These are phyloP conservation scores for Coemansia sp. DNA, from an alignment of 371 early-diverging fungal genomes.

Conservation along the genomic window DNA sequence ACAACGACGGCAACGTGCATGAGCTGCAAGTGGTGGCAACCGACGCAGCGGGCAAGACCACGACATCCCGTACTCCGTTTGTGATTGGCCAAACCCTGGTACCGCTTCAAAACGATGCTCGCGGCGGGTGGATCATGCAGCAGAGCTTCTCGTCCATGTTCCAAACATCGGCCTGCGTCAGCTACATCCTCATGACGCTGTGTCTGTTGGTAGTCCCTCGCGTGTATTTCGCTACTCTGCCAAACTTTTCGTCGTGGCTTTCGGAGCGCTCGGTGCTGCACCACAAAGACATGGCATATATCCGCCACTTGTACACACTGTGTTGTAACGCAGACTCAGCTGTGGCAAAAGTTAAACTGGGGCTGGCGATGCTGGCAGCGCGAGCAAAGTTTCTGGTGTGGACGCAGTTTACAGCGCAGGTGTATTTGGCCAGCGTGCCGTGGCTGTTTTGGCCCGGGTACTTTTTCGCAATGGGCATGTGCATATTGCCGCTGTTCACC, in stretches of 20 bases:
- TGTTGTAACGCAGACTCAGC: conserved; percentile 3
- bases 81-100: conserved; percentile 47
- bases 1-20: conserved; percentile 64
- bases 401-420: conserved; percentile 38
- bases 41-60: conserved; percentile 55
- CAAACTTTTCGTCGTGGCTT: conserved; percentile 22
- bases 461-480: conserved; percentile 49
- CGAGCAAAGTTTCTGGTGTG: conserved; percentile 19
- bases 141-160: conserved; percentile 32
- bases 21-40: conserved; percentile 58
- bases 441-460: conserved; percentile 55
- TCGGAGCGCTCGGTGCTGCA: conserved; percentile 18
- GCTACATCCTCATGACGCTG: conserved; percentile 35
- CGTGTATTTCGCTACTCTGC: conserved; percentile 5
- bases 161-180: conserved; percentile 11
- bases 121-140: conserved; percentile 73
- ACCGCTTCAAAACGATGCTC: conserved; percentile 59
- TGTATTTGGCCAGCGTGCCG: conserved; percentile 31
- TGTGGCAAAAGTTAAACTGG: conserved; percentile 6
- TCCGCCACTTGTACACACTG: conserved; percentile 10
- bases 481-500: conserved; percentile 57
- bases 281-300: conserved; percentile 22
- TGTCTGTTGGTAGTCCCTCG: conserved; percentile 27
- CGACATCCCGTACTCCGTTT: conserved; percentile 56
- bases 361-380: conserved; percentile 10